These are phyloP conservation scores for Geranium rotundifolium DNA, from an alignment of 345 rosid genomes.

Conservation along the genomic window DNA sequence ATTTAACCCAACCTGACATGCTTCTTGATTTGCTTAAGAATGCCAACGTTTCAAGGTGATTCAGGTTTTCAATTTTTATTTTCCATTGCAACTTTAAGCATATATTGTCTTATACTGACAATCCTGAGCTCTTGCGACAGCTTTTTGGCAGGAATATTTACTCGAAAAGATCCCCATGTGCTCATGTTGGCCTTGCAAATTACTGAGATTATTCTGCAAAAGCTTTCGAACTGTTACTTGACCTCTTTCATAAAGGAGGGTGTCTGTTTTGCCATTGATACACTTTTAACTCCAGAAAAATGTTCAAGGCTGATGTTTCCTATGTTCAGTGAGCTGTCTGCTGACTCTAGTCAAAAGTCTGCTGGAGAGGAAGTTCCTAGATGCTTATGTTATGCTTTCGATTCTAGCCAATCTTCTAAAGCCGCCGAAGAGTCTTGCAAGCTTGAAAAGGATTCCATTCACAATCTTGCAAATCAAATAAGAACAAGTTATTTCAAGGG, in stretches of 20 bases:
- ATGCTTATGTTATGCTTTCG: conserved; percentile 81
- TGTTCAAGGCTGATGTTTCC: conserved; percentile 36
- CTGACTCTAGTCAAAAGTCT: conserved; percentile 35
- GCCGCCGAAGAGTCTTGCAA: conserved; percentile 46
- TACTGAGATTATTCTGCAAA: conserved; percentile 58
- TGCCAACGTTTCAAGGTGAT: conserved; percentile 75
- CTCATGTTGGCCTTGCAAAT: conserved; percentile 59
- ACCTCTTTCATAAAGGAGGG: conserved; percentile 80
- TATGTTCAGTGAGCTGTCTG: conserved; percentile 26
- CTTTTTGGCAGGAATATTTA: conserved; percentile 77
- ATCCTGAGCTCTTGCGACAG: conserved; percentile 33
- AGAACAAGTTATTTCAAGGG: conserved; percentile 47
- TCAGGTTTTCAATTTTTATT: conserved; percentile 5
- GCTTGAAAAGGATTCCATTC: conserved; percentile 53
- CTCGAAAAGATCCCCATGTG: conserved; percentile 77
- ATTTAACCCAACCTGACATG: conserved; percentile 52
- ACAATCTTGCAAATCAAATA: conserved; percentile 55
- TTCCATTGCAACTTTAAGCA: background rate
- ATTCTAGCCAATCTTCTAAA: conserved; percentile 23
- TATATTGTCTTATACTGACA: conserved; percentile 7
- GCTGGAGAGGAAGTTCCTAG: conserved; percentile 34
- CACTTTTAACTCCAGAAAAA: conserved; percentile 45
- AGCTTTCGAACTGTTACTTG: conserved; percentile 47
- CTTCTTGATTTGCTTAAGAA: conserved; percentile 49
- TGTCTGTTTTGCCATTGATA: conserved; percentile 63